Percentiles rank a stretch among this genome's conserved stretches.
These are phyloP conservation scores for Myxozyma monticola DNA, from an alignment of 805 yeast species.

Conservation along the genomic window DNA sequence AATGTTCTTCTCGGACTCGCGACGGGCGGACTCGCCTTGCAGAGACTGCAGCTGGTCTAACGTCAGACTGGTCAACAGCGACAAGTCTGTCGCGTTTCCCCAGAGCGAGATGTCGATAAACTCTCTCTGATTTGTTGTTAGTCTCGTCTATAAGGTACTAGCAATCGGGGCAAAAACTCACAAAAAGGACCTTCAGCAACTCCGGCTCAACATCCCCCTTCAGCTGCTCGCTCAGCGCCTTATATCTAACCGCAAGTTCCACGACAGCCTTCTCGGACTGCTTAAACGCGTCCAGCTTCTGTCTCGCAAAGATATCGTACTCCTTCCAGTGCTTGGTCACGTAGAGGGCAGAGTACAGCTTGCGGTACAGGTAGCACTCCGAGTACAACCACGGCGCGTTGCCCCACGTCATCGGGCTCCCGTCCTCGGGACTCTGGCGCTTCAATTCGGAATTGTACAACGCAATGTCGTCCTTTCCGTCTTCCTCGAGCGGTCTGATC, in stretches of 20 bases:
- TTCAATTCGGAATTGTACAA: slow-evolving; percentile 61
- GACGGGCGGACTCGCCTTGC: slow-evolving; percentile 87
- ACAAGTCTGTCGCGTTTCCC: slow-evolving; percentile 98
- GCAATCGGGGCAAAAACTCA: slow-evolving; percentile 34
- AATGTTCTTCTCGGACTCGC: slow-evolving; percentile 29
- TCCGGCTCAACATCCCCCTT: slow-evolving; percentile 25
- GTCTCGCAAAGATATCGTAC: slow-evolving; percentile 71
- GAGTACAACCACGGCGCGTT: slow-evolving; percentile 87
- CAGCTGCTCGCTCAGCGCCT: slow-evolving; percentile 41
- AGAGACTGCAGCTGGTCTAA: slow-evolving; percentile 85
- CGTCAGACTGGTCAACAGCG: slow-evolving; percentile 78
- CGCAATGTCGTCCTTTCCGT: slow-evolving; percentile 40
- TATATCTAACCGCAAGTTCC: slow-evolving; percentile 72
- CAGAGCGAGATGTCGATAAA: slow-evolving; percentile 85
- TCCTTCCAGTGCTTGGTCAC: slow-evolving; percentile 46
- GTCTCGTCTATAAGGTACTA: slow-evolving; percentile 45
- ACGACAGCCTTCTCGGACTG: slow-evolving; percentile 75
- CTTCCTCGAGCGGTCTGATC: slow-evolving; percentile 49
- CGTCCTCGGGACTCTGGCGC: slow-evolving; percentile 26
- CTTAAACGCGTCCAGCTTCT: slow-evolving; percentile 72
- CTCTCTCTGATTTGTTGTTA: slow-evolving; percentile 60
- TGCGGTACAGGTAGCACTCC: slow-evolving; percentile 82
- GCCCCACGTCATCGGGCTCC: slow-evolving; percentile 58
- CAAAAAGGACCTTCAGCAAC: slow-evolving; percentile 33
- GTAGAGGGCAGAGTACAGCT: slow-evolving; percentile 36